Evolutionary conservation across 768 basidiomycete species (phyloP).

Genomic region (Hydnomerulius pinastri): DNA sequence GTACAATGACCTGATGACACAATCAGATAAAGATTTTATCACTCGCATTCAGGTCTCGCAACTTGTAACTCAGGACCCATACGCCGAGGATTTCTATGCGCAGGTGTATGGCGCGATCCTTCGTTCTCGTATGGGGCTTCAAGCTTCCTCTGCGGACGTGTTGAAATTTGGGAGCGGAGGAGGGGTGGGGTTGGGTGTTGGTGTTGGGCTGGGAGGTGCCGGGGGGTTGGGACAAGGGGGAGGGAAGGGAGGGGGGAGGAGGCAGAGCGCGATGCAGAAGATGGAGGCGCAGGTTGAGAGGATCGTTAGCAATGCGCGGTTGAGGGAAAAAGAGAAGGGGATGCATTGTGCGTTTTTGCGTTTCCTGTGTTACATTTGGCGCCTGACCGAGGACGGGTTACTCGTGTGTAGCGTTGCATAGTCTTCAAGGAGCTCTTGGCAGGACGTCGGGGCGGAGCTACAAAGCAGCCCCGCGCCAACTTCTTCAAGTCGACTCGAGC

Average conservation of each 20-base stretch:
- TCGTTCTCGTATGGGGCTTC: conserved; percentile 75
- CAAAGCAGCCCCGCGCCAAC: conserved; percentile 94
- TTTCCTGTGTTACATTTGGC: no score
- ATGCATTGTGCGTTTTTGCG: conserved; percentile 52
- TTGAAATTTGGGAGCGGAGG: conserved; percentile 88
- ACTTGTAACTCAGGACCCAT: conserved; percentile 95
- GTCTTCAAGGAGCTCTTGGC: conserved; percentile 90
- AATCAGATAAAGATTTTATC: conserved; percentile 99
- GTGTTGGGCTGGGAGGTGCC: no score
- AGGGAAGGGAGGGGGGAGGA: conserved; percentile 64
- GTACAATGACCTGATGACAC: conserved; percentile 95
- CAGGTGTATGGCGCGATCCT: conserved; percentile 90
- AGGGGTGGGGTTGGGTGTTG: conserved; percentile 68
- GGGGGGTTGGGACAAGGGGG: conserved; percentile 25
- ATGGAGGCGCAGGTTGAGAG: conserved; percentile 97
- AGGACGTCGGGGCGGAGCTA: conserved; percentile 93
- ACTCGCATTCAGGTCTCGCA: conserved; percentile 99
- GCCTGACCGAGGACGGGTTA: conserved; percentile 5
- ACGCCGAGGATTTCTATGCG: conserved; percentile 97
- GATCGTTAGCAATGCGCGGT: conserved; percentile 88
- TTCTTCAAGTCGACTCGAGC: conserved; percentile 81
- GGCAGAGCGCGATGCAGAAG: conserved; percentile 86
- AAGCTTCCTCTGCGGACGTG: conserved; percentile 65
- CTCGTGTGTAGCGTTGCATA: conserved; percentile 56
- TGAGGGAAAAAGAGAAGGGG: conserved; percentile 84